Evolutionary conservation across 2,329 filamentous ascomycete genomes (phyloP).

Genomic region (Stagonosporopsis vannaccii): DNA sequence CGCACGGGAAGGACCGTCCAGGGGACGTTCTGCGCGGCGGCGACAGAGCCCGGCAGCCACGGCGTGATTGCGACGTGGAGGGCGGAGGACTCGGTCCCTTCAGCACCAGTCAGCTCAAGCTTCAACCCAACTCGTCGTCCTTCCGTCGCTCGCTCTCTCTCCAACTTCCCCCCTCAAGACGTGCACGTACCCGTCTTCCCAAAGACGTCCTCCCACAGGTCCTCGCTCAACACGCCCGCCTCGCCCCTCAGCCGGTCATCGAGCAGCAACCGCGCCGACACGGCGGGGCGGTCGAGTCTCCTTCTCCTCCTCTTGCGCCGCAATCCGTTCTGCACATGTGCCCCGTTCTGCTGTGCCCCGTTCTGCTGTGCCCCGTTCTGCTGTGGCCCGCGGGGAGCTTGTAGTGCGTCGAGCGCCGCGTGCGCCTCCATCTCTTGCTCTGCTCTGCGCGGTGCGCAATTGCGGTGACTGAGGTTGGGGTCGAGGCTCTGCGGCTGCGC

Average conservation of each 20-base stretch:
- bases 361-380: conserved; percentile 36
- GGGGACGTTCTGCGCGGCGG: conserved; percentile 65
- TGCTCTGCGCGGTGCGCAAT: background rate
- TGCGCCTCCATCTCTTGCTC: conserved; percentile 38
- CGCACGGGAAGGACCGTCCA: conserved; percentile 88
- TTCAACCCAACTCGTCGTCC: background rate
- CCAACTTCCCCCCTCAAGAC: no score
- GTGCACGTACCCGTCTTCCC: conserved; percentile 8
- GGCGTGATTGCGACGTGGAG: conserved; percentile 76
- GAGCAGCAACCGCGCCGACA: conserved; percentile 81
- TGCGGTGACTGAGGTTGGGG: background rate
- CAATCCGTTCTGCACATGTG: background rate
- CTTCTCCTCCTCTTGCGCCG: conserved; percentile 56
- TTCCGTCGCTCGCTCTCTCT: background rate
- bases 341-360: conserved; percentile 34
- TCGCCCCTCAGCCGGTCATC: conserved; percentile 87
- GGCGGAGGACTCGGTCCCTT: conserved; percentile 18
- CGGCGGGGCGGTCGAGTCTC: conserved; percentile 71
- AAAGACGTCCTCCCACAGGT: conserved; percentile 84
- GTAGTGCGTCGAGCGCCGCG: background rate
- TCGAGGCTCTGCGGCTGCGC: no score
- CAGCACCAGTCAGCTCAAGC: background rate
- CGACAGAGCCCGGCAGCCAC: conserved; percentile 66
- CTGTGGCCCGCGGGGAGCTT: conserved; percentile 17
- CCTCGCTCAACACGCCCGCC: conserved; percentile 83